Base-by-base conservation (phyloP, 768 basidiomycete species). In the Trametopsis cervina region DNA sequence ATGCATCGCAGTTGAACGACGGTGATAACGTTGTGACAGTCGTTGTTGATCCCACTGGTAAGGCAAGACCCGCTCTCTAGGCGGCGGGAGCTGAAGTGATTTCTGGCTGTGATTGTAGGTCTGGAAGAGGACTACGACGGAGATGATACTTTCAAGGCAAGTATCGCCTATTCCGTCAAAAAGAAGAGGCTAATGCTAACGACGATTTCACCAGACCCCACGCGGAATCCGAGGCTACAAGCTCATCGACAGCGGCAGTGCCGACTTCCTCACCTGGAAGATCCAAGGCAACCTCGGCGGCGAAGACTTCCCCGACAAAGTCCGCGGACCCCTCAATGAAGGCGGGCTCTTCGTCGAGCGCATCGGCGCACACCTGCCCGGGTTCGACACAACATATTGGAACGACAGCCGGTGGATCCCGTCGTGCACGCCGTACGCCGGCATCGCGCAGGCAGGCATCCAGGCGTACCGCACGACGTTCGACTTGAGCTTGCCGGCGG, bases 331-430 rank as follows among this genome's bases (percentile, higher is more conserved):
- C 2, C 53, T 59, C 41, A 66, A 66, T 43, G 65, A 64, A 50
- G 65, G 65, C 2, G 65, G 65, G 13, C 46, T 63, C 15, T 63
- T 52, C 33, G 56, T 50, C 13, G 62, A 65, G 48, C 55, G 62
- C 12, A 36, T 41, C 25, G 63, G 64, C 50, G 60, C 56, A 35
- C 59, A 63, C 39, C 48, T 65, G 6, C 65, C 64, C 12, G 60
- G 56, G 15, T 63, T 55, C 52, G 49, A 61, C 39, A 46, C 58
- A 20, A 21, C 4, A 4, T 7, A 15, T 15, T 33, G 29, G 29
- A 33, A 7, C 29, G 7, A 7, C 15, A 15, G 29, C 7, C 15
- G 9, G 9, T 50, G 42, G 42, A 35, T 25, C 27, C 26, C 33
- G 43, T 41, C 45, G 39, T 45, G 58, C 51, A 26, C 42, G 46